phyloP scores from a whole-genome alignment of 179 eudicot species.

The Beta macrorhiza region DNA sequence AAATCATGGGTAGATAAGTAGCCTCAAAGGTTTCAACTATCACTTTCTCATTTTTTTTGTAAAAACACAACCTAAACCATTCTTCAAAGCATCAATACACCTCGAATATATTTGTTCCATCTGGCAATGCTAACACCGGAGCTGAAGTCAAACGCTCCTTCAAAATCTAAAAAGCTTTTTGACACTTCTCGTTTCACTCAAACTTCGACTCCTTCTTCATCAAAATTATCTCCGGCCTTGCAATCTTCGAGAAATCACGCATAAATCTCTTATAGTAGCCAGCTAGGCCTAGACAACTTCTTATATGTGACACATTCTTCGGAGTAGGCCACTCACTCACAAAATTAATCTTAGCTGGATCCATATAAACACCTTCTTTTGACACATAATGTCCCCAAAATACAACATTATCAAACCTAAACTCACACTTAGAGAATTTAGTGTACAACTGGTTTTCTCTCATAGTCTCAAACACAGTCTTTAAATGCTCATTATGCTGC shows the following conservation, averaged over 20 bases:
- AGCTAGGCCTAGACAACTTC: not conserved
- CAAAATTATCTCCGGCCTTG: not conserved
- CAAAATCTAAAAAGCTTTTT: not conserved
- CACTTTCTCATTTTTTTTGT: not conserved
- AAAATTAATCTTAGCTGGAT: not conserved
- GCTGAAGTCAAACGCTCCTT: not conserved
- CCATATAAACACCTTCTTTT: not conserved
- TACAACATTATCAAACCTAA: not conserved
- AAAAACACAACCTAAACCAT: not conserved
- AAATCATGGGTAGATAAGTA: too few species aligned
- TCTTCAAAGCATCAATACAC: not conserved
- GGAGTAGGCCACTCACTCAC: not conserved
- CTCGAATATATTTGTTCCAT: not conserved
- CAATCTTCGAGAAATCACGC: not conserved
- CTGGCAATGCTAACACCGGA: not conserved
- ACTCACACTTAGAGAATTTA: not conserved
- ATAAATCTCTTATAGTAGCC: not conserved
- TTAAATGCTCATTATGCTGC: not conserved
- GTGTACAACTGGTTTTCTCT: not conserved
- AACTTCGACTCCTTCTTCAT: not conserved
- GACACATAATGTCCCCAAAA: not conserved
- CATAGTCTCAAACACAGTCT: not conserved
- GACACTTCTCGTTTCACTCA: not conserved
- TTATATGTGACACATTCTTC: not conserved
- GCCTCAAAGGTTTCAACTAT: not conserved